phyloP scores from a whole-genome alignment of 306 rosid genomes.

The Carpinus viminea region DNA sequence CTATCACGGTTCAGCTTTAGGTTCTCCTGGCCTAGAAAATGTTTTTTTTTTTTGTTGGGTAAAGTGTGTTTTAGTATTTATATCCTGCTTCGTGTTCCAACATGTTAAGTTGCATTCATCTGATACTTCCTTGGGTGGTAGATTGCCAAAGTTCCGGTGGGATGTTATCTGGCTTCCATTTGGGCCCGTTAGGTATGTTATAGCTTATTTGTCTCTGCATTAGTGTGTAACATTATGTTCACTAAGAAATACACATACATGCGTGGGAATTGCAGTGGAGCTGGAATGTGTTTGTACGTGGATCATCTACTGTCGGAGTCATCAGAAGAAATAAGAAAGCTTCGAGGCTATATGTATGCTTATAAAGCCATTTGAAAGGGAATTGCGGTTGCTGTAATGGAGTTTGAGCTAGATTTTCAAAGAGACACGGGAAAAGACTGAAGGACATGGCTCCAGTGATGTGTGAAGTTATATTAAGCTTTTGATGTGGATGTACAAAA shows the following conservation, averaged over 20 bases:
- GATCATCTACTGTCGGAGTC: conserved; percentile 75
- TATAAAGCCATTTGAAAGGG: conserved; percentile 65
- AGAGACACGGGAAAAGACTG: background rate
- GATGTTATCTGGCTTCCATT: conserved; percentile 87
- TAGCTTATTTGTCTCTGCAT: conserved; percentile 11
- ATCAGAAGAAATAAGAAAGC: conserved; percentile 78
- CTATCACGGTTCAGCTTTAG: too few relatives aligned
- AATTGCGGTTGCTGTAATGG: background rate
- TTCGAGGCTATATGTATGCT: conserved; percentile 74
- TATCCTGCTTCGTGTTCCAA: background rate
- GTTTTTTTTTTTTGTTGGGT: background rate
- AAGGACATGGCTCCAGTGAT: background rate
- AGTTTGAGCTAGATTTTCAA: background rate
- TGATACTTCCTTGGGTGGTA: conserved; percentile 23
- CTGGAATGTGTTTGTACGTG: conserved; percentile 74
- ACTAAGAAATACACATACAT: conserved; percentile 9
- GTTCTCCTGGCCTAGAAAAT: background rate
- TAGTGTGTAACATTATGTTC: conserved; percentile 19
- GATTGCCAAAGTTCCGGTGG: conserved; percentile 87
- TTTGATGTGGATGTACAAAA: background rate
- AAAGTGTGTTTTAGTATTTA: conserved; percentile 20
- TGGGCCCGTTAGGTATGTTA: conserved; percentile 74
- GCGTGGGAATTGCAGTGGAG: conserved; percentile 56
- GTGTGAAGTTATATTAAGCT: background rate
- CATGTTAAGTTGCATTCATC: conserved; percentile 16